Conservation (phyloP, 768 basidiomycete species). For the Psilocybe sp. region DNA sequence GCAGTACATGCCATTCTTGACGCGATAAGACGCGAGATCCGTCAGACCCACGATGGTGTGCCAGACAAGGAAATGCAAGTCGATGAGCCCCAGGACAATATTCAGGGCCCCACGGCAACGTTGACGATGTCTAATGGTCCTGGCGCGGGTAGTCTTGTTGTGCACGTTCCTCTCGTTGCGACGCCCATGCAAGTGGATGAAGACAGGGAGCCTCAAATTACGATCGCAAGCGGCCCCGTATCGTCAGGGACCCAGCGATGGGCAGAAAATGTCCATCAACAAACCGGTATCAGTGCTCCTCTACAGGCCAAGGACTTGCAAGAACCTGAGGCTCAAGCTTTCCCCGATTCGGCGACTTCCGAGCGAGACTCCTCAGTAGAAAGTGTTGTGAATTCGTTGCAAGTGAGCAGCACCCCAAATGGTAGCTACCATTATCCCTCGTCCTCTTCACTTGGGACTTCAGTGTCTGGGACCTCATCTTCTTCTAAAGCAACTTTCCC, state of each 20-base stretch:
- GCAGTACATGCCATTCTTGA: conserved; percentile 85
- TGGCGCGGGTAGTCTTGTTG: conserved; percentile 14
- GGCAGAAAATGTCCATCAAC: conserved; percentile 36
- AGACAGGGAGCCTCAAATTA: conserved; percentile 12
- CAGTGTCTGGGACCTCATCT: conserved; percentile 22
- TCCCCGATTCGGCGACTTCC: conserved; percentile 13
- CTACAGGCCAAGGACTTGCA: background rate
- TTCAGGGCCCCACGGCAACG: background rate
- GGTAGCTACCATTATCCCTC: conserved; percentile 19
- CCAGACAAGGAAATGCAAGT: conserved; percentile 27
- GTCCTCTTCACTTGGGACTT: conserved; percentile 24
- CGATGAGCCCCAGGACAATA: conserved; percentile 11
- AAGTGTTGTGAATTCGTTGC: conserved; percentile 16
- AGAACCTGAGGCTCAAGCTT: background rate
- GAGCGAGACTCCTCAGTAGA: background rate
- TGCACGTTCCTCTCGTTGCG: conserved; percentile 26
- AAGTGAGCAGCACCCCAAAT: conserved; percentile 9
- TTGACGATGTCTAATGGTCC: background rate
- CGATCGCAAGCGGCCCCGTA: conserved; percentile 3
- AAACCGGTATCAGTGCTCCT: conserved; percentile 13
- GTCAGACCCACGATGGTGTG: conserved; percentile 12
- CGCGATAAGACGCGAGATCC: conserved; percentile 61
- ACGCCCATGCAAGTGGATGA: conserved; percentile 25
- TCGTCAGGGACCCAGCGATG: conserved; percentile 38
- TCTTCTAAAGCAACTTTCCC: conserved; percentile 14